Evolutionary conservation across 495 filamentous ascomycete species (phyloP).

Genomic region (Neurospora sp.): DNA sequence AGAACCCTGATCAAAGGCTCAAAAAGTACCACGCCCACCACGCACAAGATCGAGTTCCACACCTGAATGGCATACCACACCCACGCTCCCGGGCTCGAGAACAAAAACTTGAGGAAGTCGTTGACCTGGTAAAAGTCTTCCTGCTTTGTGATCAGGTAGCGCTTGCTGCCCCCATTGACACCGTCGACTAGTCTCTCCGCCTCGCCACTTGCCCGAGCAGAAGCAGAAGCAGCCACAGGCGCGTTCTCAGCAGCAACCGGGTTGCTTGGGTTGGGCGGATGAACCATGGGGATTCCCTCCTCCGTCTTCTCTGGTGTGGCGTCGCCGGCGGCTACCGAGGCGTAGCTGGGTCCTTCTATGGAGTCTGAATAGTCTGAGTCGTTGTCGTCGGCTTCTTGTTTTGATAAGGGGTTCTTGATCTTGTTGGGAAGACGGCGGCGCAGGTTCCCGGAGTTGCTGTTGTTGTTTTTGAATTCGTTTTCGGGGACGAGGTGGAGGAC

Average conservation of each 20-base stretch:
- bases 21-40: conserved; percentile 37
- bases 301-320: neutral
- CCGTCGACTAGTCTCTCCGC: neutral
- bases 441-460: neutral
- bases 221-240: neutral
- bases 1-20: conserved; percentile 9
- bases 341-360: conserved; percentile 10
- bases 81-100: conserved; percentile 35
- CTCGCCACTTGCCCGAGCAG: neutral
- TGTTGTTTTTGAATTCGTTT: conserved; percentile 8
- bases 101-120: conserved; percentile 64
- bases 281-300: neutral
- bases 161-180: neutral
- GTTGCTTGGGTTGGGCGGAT: neutral
- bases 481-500: conserved; percentile 53
- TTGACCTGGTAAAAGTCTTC: conserved; percentile 77
- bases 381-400: neutral
- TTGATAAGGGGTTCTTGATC: neutral
- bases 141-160: conserved; percentile 62
- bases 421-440: neutral
- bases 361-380: neutral
- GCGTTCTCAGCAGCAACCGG: neutral
- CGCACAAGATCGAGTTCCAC: conserved; percentile 50
- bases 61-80: conserved; percentile 48
- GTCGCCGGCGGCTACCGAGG: conserved; percentile 9